A percentile compares a stretch with the other conserved stretches of the same genome.
Conservation (phyloP, 495 filamentous ascomycete genomes). For the Peziza echinospora region DNA sequence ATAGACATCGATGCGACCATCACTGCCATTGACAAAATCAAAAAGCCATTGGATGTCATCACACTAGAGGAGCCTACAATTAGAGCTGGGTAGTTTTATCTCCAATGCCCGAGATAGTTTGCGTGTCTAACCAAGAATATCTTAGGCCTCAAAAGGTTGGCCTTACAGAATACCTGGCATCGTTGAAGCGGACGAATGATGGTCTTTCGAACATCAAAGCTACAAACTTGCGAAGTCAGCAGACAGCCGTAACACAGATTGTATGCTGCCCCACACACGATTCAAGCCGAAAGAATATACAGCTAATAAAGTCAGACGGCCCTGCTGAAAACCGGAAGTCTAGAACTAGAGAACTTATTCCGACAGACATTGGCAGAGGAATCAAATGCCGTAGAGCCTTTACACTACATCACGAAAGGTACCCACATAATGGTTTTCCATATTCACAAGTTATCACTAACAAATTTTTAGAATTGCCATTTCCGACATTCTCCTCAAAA, state of each 20-base stretch:
- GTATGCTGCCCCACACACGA: slow-evolving; percentile 5
- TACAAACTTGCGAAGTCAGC: slow-evolving; percentile 75
- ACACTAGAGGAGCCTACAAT: slow-evolving; percentile 80
- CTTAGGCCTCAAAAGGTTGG: slow-evolving; percentile 62
- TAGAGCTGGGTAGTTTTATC: slow-evolving; percentile 38
- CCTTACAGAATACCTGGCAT: slow-evolving; percentile 65
- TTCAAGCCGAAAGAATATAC: no score
- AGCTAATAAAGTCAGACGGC: slow-evolving; percentile 29
- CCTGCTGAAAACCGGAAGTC: slow-evolving; percentile 53
- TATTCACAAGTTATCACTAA: slow-evolving; percentile 29
- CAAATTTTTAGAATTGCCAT: slow-evolving; percentile 36
- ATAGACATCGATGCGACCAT: slow-evolving; percentile 70
- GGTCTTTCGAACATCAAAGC: slow-evolving; percentile 59
- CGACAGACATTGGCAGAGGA: slow-evolving; percentile 52
- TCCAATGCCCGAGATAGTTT: not conserved
- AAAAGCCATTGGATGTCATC: slow-evolving; percentile 71
- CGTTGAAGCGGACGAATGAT: slow-evolving; percentile 67
- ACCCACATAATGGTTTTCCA: slow-evolving; percentile 14
- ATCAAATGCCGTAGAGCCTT: slow-evolving; percentile 54
- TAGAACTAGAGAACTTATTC: slow-evolving; percentile 63
- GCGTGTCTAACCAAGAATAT: not conserved
- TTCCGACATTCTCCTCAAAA: slow-evolving; percentile 38
- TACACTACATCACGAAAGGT: slow-evolving; percentile 86
- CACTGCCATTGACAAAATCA: slow-evolving; percentile 65
- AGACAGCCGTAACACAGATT: slow-evolving; percentile 59